These are phyloP conservation scores for Chytriomyces sp. DNA, from an alignment of 192 early-diverging fungal species.

Conservation along the genomic window DNA sequence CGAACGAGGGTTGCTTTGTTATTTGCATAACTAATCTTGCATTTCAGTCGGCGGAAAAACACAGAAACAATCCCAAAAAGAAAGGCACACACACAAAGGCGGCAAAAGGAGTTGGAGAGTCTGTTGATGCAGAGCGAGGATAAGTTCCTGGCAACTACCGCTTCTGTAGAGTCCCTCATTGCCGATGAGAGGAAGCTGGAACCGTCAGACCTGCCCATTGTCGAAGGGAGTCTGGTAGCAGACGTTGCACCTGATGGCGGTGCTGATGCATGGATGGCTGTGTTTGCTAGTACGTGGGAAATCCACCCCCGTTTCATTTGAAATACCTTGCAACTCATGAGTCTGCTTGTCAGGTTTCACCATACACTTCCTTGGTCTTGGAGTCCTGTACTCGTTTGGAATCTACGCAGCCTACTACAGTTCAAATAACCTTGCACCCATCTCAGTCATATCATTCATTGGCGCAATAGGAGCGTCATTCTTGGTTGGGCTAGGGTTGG, in stretches of 20 bases:
- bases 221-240: too few relatives aligned
- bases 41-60: not conserved
- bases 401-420: slow-evolving; percentile 49
- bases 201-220: too few relatives aligned
- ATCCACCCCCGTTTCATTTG: slow-evolving; percentile 37
- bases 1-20: too few relatives aligned
- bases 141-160: too few relatives aligned
- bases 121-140: too few relatives aligned
- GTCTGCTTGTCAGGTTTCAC: not conserved
- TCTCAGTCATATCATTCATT: slow-evolving; percentile 40
- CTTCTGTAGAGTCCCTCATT: too few relatives aligned
- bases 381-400: slow-evolving; percentile 48
- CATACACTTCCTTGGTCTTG: slow-evolving; percentile 24
- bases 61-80: not conserved
- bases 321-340: not conserved
- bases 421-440: not conserved
- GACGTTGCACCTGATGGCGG: slow-evolving; percentile 48
- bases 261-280: slow-evolving; percentile 50
- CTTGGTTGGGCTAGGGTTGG: slow-evolving; percentile 40
- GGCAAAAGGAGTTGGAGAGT: not conserved
- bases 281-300: slow-evolving; percentile 47
- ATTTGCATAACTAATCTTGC: not conserved
- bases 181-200: too few relatives aligned
- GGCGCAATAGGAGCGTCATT: slow-evolving; percentile 40
- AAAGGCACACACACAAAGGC: not conserved